Evolutionary conservation across 2,329 filamentous ascomycete species (phyloP).

Genomic region (Fusarium devonianum): DNA sequence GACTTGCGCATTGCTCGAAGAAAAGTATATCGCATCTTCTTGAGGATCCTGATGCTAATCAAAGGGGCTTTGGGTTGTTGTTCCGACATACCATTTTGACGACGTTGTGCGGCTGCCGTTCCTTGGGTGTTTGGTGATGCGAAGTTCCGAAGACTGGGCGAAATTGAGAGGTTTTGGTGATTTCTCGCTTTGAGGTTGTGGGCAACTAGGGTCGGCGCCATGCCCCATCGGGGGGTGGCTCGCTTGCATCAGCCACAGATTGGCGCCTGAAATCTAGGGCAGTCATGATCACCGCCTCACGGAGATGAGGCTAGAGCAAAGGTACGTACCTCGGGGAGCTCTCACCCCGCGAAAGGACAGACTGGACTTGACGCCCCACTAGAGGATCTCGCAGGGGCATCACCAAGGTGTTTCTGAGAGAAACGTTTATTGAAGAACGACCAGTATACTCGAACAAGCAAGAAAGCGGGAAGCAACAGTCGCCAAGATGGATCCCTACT

Average conservation of each 20-base stretch:
- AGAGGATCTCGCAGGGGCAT: slow-evolving; percentile 39
- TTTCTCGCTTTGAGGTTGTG: slow-evolving; percentile 58
- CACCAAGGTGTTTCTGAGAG: slow-evolving; percentile 45
- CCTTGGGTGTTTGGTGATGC: slow-evolving; percentile 53
- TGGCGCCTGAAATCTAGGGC: slow-evolving; percentile 37
- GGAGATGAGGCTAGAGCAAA: slow-evolving; percentile 32
- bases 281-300: slow-evolving; percentile 33
- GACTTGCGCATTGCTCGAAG: slow-evolving; percentile 35
- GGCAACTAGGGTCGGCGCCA: slow-evolving; percentile 51
- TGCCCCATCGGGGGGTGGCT: slow-evolving; percentile 45
- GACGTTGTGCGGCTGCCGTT: slow-evolving; percentile 54
- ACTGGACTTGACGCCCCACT: slow-evolving; percentile 39
- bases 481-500: slow-evolving; percentile 71
- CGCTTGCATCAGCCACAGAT: slow-evolving; percentile 37
- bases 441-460: slow-evolving; percentile 15
- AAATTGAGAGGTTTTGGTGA: slow-evolving; percentile 54
- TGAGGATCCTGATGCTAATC: slow-evolving; percentile 13
- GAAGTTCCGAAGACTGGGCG: slow-evolving; percentile 47
- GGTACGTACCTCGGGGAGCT: slow-evolving; percentile 29
- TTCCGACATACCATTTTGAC: slow-evolving; percentile 57
- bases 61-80: slow-evolving; percentile 30
- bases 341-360: slow-evolving; percentile 38
- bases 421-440: slow-evolving; percentile 27
- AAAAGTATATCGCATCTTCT: slow-evolving; percentile 11
- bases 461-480: slow-evolving; percentile 27